A percentile compares a stretch with the other conserved stretches of the same genome.
These are phyloP conservation scores for Collybia sp. DNA, from an alignment of 768 basidiomycete species.

Conservation along the genomic window DNA sequence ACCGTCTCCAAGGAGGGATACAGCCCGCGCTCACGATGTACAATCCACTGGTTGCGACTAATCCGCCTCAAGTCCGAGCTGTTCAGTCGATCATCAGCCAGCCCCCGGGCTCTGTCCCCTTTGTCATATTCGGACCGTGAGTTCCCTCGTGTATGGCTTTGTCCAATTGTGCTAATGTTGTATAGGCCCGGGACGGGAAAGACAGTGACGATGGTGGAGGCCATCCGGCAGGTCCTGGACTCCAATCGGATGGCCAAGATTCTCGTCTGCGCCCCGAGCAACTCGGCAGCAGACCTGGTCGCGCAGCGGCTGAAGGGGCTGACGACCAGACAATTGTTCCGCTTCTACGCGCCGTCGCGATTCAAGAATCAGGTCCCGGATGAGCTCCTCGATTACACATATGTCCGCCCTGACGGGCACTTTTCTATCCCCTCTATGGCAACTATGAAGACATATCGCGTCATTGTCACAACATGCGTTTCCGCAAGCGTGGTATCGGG, in stretches of 20 bases:
- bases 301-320: slow-evolving; percentile 36
- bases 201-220: slow-evolving; percentile 59
- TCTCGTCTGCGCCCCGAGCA: slow-evolving; percentile 60
- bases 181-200: slow-evolving; percentile 62
- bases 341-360: slow-evolving; percentile 51
- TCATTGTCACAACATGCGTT: slow-evolving; percentile 63
- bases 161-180: background rate
- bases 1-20: slow-evolving; percentile 13
- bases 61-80: slow-evolving; percentile 43
- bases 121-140: slow-evolving; percentile 61
- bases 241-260: slow-evolving; percentile 34
- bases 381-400: slow-evolving; percentile 31
- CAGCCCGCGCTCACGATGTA: slow-evolving; percentile 23
- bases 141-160: slow-evolving; percentile 14
- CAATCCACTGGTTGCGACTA: slow-evolving; percentile 40
- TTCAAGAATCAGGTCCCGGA: slow-evolving; percentile 39
- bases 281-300: slow-evolving; percentile 61
- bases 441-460: slow-evolving; percentile 36
- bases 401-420: slow-evolving; percentile 23
- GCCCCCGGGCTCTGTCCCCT: slow-evolving; percentile 44
- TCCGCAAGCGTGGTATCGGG: slow-evolving; percentile 53
- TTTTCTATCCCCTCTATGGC: slow-evolving; percentile 36
- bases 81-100: slow-evolving; percentile 41
- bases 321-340: slow-evolving; percentile 37
- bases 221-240: slow-evolving; percentile 47